Conservation (phyloP, 192 early-diverging fungal species). For the Spizellomyces punctatus region DNA sequence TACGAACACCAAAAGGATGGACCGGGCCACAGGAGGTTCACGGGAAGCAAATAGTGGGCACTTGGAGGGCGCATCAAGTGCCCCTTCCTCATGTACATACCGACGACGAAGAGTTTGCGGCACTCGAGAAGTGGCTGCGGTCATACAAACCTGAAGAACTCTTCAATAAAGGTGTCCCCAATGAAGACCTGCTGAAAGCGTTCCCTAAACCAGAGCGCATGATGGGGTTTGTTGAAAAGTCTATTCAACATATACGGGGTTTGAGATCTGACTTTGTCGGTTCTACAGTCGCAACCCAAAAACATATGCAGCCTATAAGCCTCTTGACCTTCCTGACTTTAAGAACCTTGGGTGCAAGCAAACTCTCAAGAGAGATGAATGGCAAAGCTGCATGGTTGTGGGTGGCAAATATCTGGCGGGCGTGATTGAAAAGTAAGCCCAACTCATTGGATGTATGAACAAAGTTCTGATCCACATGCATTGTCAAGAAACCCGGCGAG, state of each 20-base stretch:
- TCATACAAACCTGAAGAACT: slow-evolving; percentile 44
- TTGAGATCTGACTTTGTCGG: not conserved
- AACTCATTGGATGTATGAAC: too few species aligned
- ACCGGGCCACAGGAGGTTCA: slow-evolving; percentile 43
- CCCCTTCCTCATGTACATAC: slow-evolving; percentile 37
- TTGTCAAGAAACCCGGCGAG: slow-evolving; percentile 26
- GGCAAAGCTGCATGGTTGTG: slow-evolving; percentile 28
- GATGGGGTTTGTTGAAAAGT: slow-evolving; percentile 30
- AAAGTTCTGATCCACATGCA: too few species aligned
- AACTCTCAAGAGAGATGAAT: slow-evolving; percentile 6
- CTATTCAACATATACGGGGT: not conserved
- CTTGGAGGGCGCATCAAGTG: slow-evolving; percentile 46
- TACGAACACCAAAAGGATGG: slow-evolving; percentile 51
- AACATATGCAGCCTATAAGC: slow-evolving; percentile 38
- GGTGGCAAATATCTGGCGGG: slow-evolving; percentile 34
- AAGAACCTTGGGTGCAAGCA: slow-evolving; percentile 12
- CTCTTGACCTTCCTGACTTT: slow-evolving; percentile 37
- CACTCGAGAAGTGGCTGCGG: slow-evolving; percentile 38
- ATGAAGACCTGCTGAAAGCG: slow-evolving; percentile 23
- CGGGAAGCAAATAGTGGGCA: slow-evolving; percentile 43
- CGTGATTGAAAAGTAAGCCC: slow-evolving; percentile 25
- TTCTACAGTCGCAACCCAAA: slow-evolving; percentile 25
- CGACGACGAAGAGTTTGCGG: slow-evolving; percentile 38
- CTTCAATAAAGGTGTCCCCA: slow-evolving; percentile 27
- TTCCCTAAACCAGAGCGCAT: slow-evolving; percentile 35